Percentiles rank a stretch among this genome's conserved stretches.
Conservation (phyloP, 2,329 filamentous ascomycete species). For the Ophiostoma fasciatum region DNA sequence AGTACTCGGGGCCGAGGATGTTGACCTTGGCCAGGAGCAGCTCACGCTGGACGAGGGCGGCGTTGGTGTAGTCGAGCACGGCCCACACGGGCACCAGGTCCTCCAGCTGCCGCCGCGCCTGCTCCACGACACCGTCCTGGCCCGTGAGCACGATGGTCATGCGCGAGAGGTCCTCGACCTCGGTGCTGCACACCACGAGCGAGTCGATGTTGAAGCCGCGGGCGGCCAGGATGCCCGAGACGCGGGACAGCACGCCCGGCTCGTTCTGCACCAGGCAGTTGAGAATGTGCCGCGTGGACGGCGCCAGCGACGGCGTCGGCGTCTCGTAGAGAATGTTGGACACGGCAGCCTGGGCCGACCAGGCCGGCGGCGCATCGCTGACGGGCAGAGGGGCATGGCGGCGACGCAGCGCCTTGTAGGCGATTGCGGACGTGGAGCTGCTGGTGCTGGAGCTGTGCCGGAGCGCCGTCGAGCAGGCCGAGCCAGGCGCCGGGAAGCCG, state of each 20-base stretch:
- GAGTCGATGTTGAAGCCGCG: constrained; percentile 99
- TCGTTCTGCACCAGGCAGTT: constrained; percentile 99
- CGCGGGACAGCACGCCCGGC: constrained; percentile 88
- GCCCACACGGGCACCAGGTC: constrained; percentile 97
- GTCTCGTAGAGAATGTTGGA: constrained; percentile 99
- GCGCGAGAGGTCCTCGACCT: constrained; percentile 88
- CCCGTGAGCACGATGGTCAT: constrained; percentile 98
- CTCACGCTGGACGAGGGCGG: constrained; percentile 89
- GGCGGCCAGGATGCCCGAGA: constrained; percentile 90
- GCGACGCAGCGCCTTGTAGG: constrained; percentile 92
- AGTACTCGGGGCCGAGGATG: constrained; percentile 93
- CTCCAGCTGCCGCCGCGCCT: constrained; percentile 87
- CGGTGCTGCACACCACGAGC: constrained; percentile 92
- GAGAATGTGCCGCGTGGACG: constrained; percentile 87
- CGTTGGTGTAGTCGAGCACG: constrained; percentile 86
- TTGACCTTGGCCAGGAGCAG: constrained; percentile 91
- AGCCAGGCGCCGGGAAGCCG: constrained; percentile 13
- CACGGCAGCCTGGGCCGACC: constrained; percentile 87
- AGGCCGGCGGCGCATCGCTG: constrained; percentile 57
- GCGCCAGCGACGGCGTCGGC: constrained; percentile 64
- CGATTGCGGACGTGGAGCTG: constrained; percentile 81
- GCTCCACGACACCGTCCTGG: constrained; percentile 93
- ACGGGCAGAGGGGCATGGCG: constrained; percentile 76
- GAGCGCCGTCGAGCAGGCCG: constrained; percentile 15
- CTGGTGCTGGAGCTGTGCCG: constrained; percentile 30